Percentiles rank a stretch among this genome's conserved stretches.
phyloP scores from a whole-genome alignment of 2,329 filamentous ascomycete genomes.

The Aspergillus sp. region DNA sequence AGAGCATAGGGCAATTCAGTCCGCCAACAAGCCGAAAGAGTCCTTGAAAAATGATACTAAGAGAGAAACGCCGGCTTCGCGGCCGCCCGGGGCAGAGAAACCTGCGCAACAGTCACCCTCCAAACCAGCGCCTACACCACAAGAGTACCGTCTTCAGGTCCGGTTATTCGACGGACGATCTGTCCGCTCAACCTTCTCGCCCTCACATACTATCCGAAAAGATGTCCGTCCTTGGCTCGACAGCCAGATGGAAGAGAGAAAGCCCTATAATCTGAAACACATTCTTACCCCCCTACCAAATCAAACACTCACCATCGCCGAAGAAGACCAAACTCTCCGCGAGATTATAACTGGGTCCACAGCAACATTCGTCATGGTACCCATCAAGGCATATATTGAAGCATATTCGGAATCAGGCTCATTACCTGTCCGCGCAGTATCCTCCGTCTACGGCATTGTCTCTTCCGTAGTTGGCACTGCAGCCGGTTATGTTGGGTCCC shows the following conservation, averaged over 20 bases:
- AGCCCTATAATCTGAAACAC: constrained; percentile 82
- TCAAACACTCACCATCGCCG: constrained; percentile 71
- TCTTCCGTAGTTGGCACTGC: constrained; percentile 49
- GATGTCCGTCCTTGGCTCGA: constrained; percentile 82
- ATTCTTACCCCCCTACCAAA: constrained; percentile 79
- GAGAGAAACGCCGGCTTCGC: constrained; percentile 14
- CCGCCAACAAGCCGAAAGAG: neutral
- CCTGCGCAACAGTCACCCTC: constrained; percentile 15
- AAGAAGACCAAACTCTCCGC: constrained; percentile 71
- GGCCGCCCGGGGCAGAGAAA: constrained; percentile 18
- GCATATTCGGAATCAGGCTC: constrained; percentile 56
- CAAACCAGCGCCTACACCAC: constrained; percentile 21
- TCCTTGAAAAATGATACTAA: constrained; percentile 34
- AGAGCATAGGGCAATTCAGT: neutral
- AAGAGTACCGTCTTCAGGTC: constrained; percentile 70
- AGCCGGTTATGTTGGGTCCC: constrained; percentile 47
- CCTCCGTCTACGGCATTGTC: constrained; percentile 47
- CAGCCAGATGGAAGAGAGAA: constrained; percentile 59
- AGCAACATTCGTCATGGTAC: constrained; percentile 81
- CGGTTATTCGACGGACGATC: constrained; percentile 83
- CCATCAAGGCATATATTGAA: constrained; percentile 64
- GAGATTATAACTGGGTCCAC: constrained; percentile 77
- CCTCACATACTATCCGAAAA: constrained; percentile 62
- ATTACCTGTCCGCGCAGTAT: constrained; percentile 48
- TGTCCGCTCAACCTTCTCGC: constrained; percentile 72